A percentile compares a stretch with the other conserved stretches of the same genome.
These are phyloP conservation scores for Lasiodiplodia sp. DNA, from an alignment of 2,329 filamentous ascomycete species.

Conservation along the genomic window DNA sequence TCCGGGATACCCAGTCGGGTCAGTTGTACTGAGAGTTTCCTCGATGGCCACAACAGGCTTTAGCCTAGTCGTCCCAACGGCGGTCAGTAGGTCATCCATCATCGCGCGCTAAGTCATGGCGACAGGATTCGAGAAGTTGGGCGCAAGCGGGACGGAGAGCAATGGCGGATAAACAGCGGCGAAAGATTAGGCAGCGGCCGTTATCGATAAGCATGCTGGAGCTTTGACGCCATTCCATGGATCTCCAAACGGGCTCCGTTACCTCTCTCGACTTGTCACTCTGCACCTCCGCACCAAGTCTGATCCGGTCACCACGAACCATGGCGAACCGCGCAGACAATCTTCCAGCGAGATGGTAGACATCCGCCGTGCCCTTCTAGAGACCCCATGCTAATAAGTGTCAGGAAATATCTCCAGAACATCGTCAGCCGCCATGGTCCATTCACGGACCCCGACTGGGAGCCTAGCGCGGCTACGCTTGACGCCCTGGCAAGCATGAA, in stretches of 20 bases:
- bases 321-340: conserved; percentile 39
- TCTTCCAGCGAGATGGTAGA: conserved; percentile 31
- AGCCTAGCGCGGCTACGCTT: conserved; percentile 61
- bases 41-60: neutral
- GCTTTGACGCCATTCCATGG: conserved; percentile 21
- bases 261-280: conserved; percentile 30
- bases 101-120: conserved; percentile 28
- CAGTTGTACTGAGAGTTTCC: neutral
- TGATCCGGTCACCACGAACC: conserved; percentile 23
- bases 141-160: neutral
- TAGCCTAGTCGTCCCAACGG: conserved; percentile 46
- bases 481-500: conserved; percentile 45
- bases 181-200: conserved; percentile 6
- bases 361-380: neutral
- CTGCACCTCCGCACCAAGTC: neutral
- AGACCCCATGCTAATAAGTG: neutral
- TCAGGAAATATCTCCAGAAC: conserved; percentile 83
- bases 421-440: conserved; percentile 80
- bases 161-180: conserved; percentile 9
- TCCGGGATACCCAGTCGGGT: conserved; percentile 6
- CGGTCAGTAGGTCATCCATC: conserved; percentile 60
- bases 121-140: conserved; percentile 3
- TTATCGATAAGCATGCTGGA: conserved; percentile 29
- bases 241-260: conserved; percentile 37
- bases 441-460: conserved; percentile 72